A percentile compares a stretch with the other conserved stretches of the same genome.
phyloP scores from a whole-genome alignment of 148 eudicot species.

The Heliamphora exappendiculata region DNA sequence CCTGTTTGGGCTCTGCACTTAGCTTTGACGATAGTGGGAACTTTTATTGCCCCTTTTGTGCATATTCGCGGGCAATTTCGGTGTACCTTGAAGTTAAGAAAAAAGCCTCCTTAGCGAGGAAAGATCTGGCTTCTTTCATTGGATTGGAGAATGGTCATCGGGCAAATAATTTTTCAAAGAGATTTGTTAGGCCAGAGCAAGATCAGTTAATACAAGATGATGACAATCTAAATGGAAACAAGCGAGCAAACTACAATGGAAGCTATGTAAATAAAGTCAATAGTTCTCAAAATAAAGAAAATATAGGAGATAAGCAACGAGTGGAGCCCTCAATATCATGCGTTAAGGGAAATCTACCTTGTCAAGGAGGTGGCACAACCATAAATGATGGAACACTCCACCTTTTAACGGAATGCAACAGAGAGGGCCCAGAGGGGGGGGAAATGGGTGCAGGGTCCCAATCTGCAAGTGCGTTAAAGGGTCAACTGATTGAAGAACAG shows the following conservation, averaged over 20 bases:
- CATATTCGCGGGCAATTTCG: conserved; percentile 57
- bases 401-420: conserved; percentile 2
- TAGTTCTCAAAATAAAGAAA: neutral
- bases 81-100: conserved; percentile 43
- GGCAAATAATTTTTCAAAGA: conserved; percentile 13
- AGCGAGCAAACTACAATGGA: conserved; percentile 16
- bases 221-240: conserved; percentile 12
- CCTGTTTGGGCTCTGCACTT: conserved; percentile 49
- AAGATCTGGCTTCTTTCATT: conserved; percentile 43
- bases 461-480: conserved; percentile 14
- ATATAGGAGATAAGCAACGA: conserved; percentile 12
- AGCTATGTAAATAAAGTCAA: conserved; percentile 10
- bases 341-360: conserved; percentile 8
- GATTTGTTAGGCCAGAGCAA: conserved; percentile 11
- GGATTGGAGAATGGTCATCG: conserved; percentile 24
- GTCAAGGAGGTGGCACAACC: conserved; percentile 1
- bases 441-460: conserved; percentile 8
- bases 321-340: conserved; percentile 16
- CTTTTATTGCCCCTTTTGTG: conserved; percentile 80
- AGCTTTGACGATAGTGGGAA: conserved; percentile 43
- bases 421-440: conserved; percentile 17
- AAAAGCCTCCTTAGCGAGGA: conserved; percentile 33
- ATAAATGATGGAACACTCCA: neutral
- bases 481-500: conserved; percentile 14
- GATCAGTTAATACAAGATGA: conserved; percentile 18